Percentiles rank a stretch among this genome's conserved stretches.
Evolutionary conservation across 257 asterid genomes (phyloP).

Genomic region (Coffea canephora): DNA sequence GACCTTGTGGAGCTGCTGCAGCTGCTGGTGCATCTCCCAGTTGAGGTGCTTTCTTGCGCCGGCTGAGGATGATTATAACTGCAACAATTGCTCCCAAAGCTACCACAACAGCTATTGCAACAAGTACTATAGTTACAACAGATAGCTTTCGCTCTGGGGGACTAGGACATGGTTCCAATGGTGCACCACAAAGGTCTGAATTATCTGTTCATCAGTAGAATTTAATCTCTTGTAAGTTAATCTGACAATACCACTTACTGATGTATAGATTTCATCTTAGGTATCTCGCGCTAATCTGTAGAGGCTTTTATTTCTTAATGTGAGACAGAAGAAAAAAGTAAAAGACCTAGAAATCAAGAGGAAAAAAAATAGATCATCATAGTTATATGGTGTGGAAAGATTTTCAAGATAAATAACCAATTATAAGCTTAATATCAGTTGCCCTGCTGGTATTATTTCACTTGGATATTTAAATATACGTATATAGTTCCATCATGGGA

Average conservation of each 20-base stretch:
- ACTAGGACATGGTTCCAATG: constrained; percentile 46
- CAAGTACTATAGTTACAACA: constrained; percentile 26
- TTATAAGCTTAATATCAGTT: neutral
- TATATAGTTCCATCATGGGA: neutral
- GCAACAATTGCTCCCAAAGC: constrained; percentile 41
- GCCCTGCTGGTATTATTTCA: neutral
- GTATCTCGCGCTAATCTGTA: neutral
- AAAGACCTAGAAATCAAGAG: neutral
- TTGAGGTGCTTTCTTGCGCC: constrained; percentile 25
- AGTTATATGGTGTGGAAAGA: neutral
- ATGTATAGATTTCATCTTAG: neutral
- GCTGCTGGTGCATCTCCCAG: constrained; percentile 16
- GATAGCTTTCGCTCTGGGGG: constrained; percentile 28
- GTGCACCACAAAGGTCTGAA: constrained; percentile 62
- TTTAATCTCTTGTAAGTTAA: neutral
- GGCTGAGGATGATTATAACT: constrained; percentile 46
- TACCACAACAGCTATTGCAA: constrained; percentile 30
- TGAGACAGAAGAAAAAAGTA: neutral
- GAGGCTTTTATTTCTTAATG: neutral
- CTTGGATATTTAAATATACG: too few species aligned
- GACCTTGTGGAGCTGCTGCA: neutral
- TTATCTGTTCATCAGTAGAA: constrained; percentile 45
- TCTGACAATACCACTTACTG: neutral
- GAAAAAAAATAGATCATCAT: neutral
- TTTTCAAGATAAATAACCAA: neutral